phyloP scores from a whole-genome alignment of 441 rosid genomes.

The Raphanus hybrid region DNA sequence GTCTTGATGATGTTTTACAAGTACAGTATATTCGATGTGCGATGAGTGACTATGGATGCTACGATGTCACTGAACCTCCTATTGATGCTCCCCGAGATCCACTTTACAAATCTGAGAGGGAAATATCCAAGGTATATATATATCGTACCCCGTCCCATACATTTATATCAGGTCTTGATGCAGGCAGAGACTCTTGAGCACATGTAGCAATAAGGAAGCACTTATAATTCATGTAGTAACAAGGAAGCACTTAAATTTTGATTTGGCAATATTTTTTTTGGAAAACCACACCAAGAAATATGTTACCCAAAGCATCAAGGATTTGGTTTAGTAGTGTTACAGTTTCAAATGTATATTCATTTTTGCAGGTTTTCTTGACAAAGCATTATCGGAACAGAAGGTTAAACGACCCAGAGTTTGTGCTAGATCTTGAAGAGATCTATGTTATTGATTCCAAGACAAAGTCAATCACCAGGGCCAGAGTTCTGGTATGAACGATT shows the following conservation, averaged over 20 bases:
- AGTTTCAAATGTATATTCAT: constrained; percentile 11
- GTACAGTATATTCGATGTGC: constrained; percentile 91
- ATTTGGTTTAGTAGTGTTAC: constrained; percentile 12
- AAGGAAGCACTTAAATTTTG: not conserved
- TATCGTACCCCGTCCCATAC: not conserved
- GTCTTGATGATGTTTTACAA: constrained; percentile 26
- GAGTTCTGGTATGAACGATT: constrained; percentile 66
- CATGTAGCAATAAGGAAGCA: not conserved
- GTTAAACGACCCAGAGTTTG: constrained; percentile 80
- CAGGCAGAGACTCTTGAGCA: not conserved
- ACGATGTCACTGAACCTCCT: constrained; percentile 90
- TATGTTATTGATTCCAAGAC: constrained; percentile 88
- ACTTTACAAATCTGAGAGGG: constrained; percentile 77
- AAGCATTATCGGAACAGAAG: constrained; percentile 85
- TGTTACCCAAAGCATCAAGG: constrained; percentile 13
- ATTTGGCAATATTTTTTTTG: not conserved
- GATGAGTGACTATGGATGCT: constrained; percentile 79
- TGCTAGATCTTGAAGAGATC: constrained; percentile 93
- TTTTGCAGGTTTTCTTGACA: constrained; percentile 77
- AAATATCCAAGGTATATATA: constrained; percentile 67
- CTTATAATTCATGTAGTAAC: not conserved
- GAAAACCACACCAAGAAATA: constrained; percentile 1
- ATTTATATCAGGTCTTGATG: constrained; percentile 1
- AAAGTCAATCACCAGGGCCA: constrained; percentile 91
- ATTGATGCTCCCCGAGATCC: constrained; percentile 93